Percentiles rank a stretch among this genome's conserved stretches.
Conservation (phyloP, 1,139 yeast genomes). For the Nadsonia commutata region DNA sequence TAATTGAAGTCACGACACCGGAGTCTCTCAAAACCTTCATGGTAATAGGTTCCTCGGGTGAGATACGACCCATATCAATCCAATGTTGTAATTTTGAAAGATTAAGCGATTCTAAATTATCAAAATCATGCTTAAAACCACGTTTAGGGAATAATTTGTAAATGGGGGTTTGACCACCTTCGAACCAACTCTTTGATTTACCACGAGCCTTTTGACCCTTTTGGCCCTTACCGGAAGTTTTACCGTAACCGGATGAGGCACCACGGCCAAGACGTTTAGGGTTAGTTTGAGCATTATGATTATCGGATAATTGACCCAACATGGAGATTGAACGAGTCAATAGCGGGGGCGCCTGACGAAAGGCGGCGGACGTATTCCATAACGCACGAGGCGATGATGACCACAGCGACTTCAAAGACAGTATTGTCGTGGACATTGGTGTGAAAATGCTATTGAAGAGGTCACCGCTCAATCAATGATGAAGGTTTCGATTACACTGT, state of each 20-base stretch:
- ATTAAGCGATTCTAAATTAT: slow-evolving; percentile 25
- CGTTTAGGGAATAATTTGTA: slow-evolving; percentile 79
- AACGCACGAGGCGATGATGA: not conserved
- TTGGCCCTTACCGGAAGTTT: slow-evolving; percentile 94
- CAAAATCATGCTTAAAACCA: slow-evolving; percentile 46
- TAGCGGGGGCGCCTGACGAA: slow-evolving; percentile 5
- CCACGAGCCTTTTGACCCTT: slow-evolving; percentile 98
- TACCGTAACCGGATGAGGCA: slow-evolving; percentile 79
- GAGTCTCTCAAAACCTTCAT: slow-evolving; percentile 59
- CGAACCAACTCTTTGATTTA: slow-evolving; percentile 82
- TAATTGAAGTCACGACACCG: slow-evolving; percentile 47
- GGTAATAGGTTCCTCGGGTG: slow-evolving; percentile 43
- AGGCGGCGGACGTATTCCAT: not conserved
- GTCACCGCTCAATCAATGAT: too few species aligned
- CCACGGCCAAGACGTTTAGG: slow-evolving; percentile 87
- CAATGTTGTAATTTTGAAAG: slow-evolving; percentile 47
- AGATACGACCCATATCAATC: slow-evolving; percentile 29
- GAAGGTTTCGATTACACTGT: too few species aligned
- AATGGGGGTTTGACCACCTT: slow-evolving; percentile 98
- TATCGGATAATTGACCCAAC: slow-evolving; percentile 14
- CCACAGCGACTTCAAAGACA: not conserved
- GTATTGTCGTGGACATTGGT: not conserved
- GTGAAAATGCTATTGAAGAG: too few species aligned
- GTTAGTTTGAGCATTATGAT: slow-evolving; percentile 23
- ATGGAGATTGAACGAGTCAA: slow-evolving; percentile 19